Evolutionary conservation across 2,329 filamentous ascomycete species (phyloP), one percentile per base, ranked within the genome.

Genomic region (Aspergillus melleus): DNA sequence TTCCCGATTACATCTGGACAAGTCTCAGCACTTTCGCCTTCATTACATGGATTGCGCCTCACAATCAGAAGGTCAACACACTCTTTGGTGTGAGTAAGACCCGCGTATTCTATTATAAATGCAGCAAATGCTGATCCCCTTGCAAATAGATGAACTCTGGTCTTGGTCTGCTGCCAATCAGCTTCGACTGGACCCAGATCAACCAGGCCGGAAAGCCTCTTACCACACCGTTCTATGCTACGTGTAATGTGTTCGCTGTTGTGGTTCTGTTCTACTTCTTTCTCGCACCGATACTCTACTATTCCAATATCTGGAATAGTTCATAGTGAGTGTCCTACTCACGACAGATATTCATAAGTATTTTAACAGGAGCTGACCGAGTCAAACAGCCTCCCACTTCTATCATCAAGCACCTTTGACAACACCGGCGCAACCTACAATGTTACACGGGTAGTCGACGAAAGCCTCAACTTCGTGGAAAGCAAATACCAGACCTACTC

Each of bases 401-500:
- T 84, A 67, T 84, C 81, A 44, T 80, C 80, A 14, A 79, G 83
- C 61, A 83, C 82, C 6, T 88, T 83, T 68, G 86, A 88, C 74
- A 87, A 88, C 65, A 86, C 80, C 0, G 86, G 85, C 22, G 68
- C 75, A 1, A 64, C 77, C 16, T 89, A 89, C 76, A 81, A 89
- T 58, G 84, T 86, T 4, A 76, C 79, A 1, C 79, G 77, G 29
- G 86, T 89, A 49, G 76, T 89, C 6, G 82, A 82, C 54, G 22
- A 65, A 2, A 70, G 77, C 22, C 78, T 86, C 62, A 76, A 81
- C 16, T 83, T 89, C 56, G 84, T 88, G 70, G 80, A 83, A 64
- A 81, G 78, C 1, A 83, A 82, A 16, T 89, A 89, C 71, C 76
- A 80, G 62, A 77, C 77, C n/a, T 89, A 89, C 72, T 89, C 86